These are phyloP conservation scores for Apophysomyces variabilis DNA, from an alignment of 371 early-diverging fungal species.

Conservation along the genomic window DNA sequence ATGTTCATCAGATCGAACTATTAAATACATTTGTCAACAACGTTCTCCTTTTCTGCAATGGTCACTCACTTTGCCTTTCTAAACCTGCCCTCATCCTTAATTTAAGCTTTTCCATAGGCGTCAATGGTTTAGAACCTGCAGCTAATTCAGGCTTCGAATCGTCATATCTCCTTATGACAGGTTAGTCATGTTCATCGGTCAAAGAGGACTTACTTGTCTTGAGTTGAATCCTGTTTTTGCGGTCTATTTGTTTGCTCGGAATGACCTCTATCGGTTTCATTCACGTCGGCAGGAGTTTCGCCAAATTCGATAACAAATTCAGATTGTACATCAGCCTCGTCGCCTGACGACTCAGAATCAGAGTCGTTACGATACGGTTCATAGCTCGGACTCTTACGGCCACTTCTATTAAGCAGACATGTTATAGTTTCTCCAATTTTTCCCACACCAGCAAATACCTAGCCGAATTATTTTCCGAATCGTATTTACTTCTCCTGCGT, in stretches of 20 bases:
- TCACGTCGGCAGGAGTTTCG: background rate
- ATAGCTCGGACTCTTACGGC: slow-evolving; percentile 45
- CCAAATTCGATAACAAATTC: slow-evolving; percentile 47
- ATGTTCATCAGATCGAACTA: slow-evolving; percentile 41
- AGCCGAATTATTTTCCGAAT: slow-evolving; percentile 9
- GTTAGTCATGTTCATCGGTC: background rate
- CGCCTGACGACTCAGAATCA: slow-evolving; percentile 34
- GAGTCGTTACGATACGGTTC: slow-evolving; percentile 37
- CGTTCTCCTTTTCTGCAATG: background rate
- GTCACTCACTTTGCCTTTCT: slow-evolving; percentile 47
- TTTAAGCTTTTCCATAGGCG: slow-evolving; percentile 57
- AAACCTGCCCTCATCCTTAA: slow-evolving; percentile 54
- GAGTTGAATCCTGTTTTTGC: background rate
- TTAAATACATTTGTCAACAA: background rate
- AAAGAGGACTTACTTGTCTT: background rate
- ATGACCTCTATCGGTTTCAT: background rate
- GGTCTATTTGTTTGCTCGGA: background rate
- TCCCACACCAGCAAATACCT: slow-evolving; percentile 7
- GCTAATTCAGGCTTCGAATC: background rate
- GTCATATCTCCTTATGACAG: background rate
- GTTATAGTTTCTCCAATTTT: background rate
- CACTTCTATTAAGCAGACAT: slow-evolving; percentile 15
- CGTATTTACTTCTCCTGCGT: slow-evolving; percentile 16
- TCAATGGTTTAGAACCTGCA: slow-evolving; percentile 39
- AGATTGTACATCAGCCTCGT: slow-evolving; percentile 23